A percentile compares a stretch with the other conserved stretches of the same genome.
These are phyloP conservation scores for Isabelozyma pseudorhagii DNA, from an alignment of 805 yeast genomes.

Conservation along the genomic window DNA sequence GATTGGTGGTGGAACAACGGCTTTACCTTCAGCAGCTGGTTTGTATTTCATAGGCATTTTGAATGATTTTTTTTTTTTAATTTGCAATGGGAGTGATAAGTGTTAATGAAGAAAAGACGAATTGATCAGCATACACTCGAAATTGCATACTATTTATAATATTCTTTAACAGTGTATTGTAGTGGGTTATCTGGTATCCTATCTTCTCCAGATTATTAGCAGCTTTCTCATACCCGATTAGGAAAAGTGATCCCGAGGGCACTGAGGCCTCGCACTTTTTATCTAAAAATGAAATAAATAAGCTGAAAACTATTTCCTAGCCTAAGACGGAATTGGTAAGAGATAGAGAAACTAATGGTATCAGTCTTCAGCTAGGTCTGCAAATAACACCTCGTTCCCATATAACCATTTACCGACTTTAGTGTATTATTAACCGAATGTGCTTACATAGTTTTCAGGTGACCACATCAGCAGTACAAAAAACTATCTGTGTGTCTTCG, in stretches of 20 bases:
- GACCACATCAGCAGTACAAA: too few species aligned
- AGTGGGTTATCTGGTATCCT: not conserved
- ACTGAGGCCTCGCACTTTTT: not conserved
- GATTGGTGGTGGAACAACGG: conserved; percentile 53
- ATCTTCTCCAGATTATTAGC: not conserved
- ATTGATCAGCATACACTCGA: not conserved
- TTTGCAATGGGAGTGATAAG: not conserved
- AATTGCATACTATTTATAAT: not conserved
- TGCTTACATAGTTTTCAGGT: too few species aligned
- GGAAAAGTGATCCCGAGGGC: conserved; percentile 2
- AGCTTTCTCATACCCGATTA: conserved; percentile 1
- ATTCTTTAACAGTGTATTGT: not conserved
- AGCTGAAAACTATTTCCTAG: not conserved
- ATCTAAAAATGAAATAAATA: not conserved
- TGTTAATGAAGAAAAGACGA: not conserved
- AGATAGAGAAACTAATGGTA: not conserved
- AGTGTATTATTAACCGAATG: too few species aligned
- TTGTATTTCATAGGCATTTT: conserved; percentile 56
- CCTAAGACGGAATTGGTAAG: not conserved
- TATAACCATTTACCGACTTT: too few species aligned
- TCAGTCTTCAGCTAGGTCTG: conserved; percentile 1
- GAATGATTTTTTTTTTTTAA: not conserved
- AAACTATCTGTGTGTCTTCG: too few species aligned
- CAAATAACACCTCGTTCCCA: conserved; percentile 3
- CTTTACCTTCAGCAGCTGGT: conserved; percentile 51